These are phyloP conservation scores for Aspergillus transmontanensis DNA, from an alignment of 2,329 filamentous ascomycete species.

Conservation along the genomic window DNA sequence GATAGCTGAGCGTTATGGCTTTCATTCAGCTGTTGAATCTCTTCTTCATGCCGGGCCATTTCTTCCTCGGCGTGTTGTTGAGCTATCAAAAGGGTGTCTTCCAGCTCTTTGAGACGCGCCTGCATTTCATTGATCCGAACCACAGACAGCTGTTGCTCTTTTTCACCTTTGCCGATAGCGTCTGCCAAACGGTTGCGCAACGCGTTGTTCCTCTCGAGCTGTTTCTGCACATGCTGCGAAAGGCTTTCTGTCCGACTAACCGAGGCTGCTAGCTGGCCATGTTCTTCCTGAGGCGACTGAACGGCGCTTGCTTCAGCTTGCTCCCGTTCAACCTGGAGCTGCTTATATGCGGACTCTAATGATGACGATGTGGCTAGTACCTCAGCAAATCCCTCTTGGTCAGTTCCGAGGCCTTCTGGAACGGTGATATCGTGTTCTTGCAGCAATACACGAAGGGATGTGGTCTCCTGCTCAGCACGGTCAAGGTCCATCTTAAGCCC, in stretches of 20 bases:
- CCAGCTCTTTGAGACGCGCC: constrained; percentile 74
- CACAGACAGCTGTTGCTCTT: constrained; percentile 77
- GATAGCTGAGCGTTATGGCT: constrained; percentile 76
- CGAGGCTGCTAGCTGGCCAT: constrained; percentile 71
- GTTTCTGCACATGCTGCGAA: constrained; percentile 74
- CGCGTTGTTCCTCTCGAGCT: constrained; percentile 75
- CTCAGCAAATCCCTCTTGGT: constrained; percentile 44
- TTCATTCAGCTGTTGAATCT: constrained; percentile 74
- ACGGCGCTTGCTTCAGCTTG: constrained; percentile 69
- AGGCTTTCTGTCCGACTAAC: constrained; percentile 78
- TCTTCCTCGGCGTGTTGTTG: constrained; percentile 86
- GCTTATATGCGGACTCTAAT: constrained; percentile 72
- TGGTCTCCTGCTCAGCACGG: constrained; percentile 89
- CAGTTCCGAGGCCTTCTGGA: constrained; percentile 60
- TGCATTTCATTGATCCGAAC: constrained; percentile 83
- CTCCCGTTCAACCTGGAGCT: constrained; percentile 70
- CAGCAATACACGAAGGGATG: constrained; percentile 75
- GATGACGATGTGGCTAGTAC: constrained; percentile 67
- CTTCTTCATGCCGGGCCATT: constrained; percentile 81
- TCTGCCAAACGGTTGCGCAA: constrained; percentile 76
- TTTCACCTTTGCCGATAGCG: constrained; percentile 80
- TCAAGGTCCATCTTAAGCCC: constrained; percentile 96
- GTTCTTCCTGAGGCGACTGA: constrained; percentile 67
- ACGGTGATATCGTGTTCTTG: constrained; percentile 80
- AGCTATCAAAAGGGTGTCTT: constrained; percentile 79